phyloP scores from a whole-genome alignment of 208 protist species.

The Trypanosoma congolense region DNA sequence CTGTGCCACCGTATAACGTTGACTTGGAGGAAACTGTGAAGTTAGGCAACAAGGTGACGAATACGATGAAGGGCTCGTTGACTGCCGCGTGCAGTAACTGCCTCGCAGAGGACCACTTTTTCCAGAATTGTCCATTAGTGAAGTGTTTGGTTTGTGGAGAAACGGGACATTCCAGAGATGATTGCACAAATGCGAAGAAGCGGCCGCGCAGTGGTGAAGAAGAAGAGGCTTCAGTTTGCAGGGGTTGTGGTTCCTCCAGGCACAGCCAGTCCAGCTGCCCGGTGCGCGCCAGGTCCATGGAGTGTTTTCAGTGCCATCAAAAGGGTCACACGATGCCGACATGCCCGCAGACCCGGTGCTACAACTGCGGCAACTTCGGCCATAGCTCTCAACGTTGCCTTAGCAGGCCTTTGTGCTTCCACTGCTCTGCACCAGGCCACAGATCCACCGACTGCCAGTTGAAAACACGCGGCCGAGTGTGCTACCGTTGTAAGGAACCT shows the following conservation, averaged over 20 bases:
- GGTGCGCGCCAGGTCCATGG: constrained; percentile 46
- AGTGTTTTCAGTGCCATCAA: constrained; percentile 85
- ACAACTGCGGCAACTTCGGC: constrained; percentile 83
- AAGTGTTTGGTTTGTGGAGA: constrained; percentile 47
- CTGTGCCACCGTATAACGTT: no score
- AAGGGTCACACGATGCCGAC: constrained; percentile 73
- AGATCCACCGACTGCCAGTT: constrained; percentile 74
- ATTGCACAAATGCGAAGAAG: constrained; percentile 34
- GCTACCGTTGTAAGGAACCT: constrained; percentile 86
- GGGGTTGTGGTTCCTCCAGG: constrained; percentile 67
- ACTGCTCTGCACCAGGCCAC: constrained; percentile 77
- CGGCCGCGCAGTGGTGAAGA: constrained; percentile 21
- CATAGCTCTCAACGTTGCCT: constrained; percentile 82
- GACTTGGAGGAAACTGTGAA: no score
- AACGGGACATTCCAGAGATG: constrained; percentile 57
- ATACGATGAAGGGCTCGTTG: neutral
- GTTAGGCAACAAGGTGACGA: neutral
- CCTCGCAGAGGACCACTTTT: constrained; percentile 34
- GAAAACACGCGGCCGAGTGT: constrained; percentile 64
- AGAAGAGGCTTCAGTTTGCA: constrained; percentile 44
- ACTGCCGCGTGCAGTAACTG: constrained; percentile 38
- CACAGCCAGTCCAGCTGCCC: constrained; percentile 71
- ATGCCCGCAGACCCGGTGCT: constrained; percentile 83
- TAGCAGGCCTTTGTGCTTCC: constrained; percentile 83
- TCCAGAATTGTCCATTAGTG: constrained; percentile 52